These are phyloP conservation scores for Linnemannia hyalina DNA, from an alignment of 192 early-diverging fungal species.

Conservation along the genomic window DNA sequence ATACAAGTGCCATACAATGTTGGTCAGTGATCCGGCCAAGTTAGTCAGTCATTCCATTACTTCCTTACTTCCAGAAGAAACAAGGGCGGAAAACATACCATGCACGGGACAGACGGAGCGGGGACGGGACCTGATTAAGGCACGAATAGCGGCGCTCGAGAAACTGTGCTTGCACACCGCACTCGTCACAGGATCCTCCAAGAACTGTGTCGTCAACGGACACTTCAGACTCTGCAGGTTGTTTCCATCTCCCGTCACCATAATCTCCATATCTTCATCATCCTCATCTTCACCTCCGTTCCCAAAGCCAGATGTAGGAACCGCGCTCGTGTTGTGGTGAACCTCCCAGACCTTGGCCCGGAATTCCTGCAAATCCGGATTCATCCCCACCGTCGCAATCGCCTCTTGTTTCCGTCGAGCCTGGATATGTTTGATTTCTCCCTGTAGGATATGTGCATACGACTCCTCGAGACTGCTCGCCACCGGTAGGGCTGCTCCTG, in stretches of 20 bases:
- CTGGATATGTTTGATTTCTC: conserved; percentile 32
- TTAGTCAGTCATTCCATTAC: conserved; percentile 3
- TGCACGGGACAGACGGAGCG: conserved; percentile 31
- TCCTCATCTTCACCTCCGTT: conserved; percentile 30
- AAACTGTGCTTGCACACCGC: conserved; percentile 66
- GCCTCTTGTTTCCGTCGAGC: conserved; percentile 25
- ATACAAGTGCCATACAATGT: background rate
- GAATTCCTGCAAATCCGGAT: conserved; percentile 28
- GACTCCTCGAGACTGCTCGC: conserved; percentile 9
- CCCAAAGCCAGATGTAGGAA: conserved; percentile 13
- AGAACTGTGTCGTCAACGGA: conserved; percentile 64
- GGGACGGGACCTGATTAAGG: conserved; percentile 17
- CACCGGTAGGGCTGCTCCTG: conserved; percentile 14
- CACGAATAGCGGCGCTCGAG: conserved; percentile 59
- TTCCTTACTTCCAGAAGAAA: conserved; percentile 2
- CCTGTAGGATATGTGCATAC: conserved; percentile 19
- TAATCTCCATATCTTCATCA: conserved; percentile 45
- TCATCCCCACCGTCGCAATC: conserved; percentile 21
- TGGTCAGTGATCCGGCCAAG: no score
- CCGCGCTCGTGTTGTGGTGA: conserved; percentile 27
- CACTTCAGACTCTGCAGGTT: conserved; percentile 52
- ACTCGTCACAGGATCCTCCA: conserved; percentile 68
- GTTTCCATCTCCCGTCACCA: conserved; percentile 26
- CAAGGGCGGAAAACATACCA: conserved; percentile 11
- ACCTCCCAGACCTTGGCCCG: conserved; percentile 49